Base-by-base conservation (phyloP, 257 asterid genomes). In the Ballota nigra region DNA sequence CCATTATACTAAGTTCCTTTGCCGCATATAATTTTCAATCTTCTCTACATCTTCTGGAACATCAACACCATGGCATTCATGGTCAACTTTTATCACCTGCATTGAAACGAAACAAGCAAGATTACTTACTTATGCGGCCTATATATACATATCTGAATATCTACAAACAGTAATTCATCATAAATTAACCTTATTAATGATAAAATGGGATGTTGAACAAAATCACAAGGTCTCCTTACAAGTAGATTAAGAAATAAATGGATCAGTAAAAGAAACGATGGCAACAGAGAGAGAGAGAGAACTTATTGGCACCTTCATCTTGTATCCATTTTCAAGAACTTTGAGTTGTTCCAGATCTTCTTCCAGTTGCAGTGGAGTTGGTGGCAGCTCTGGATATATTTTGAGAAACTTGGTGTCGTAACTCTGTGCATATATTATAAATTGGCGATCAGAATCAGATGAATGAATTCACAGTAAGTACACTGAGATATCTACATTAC, bases 301-400 rank as follows among this genome's bases (percentile, higher is more conserved):
- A 4, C 7, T 65, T 41, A 8, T 7, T 2, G 28, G 70, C 69
- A 94, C 98, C 98, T 94, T 94, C 92, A 91, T 91, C 76, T 86
- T 94, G 86, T 89, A 91, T 76, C 97, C 98, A 75, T 91, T 87
- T 81, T 94, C 97, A 69, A 91, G 97, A 77, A 91, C 97, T 81
- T 94, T 94, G 66, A 91, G 83, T 63, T 94, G 97, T 82, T 93
- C 98, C 47, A 93, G 96, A 82, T 94, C 98, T 83, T 94, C 97
- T 84, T 94, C 96, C 29, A 94, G 85, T 79, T 94, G 98, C 59
- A 91, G 87, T 2, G 96, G 97, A 8, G 97, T 89, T 15, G 96
- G 87, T 36, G 86, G 82, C 62, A 94, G 85, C 76, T 85, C 84
- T 2, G 97, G 82, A 74, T 91, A 89, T 70, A 82, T 78, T 76